Percentiles rank a stretch among this genome's conserved stretches.
Conservation (phyloP, 306 rosid species). For the Ziziphus jujuba region DNA sequence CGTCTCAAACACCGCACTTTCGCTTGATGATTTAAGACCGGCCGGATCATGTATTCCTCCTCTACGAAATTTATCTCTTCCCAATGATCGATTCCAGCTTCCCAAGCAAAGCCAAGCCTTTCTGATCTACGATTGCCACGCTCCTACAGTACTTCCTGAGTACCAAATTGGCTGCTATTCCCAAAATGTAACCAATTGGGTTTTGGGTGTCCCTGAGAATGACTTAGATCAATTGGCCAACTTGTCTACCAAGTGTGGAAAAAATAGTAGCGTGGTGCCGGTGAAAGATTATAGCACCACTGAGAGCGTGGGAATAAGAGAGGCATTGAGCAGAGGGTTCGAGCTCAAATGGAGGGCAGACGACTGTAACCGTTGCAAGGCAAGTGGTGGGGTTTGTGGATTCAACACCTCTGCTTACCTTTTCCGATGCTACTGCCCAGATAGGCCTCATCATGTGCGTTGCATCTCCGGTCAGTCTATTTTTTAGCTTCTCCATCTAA, state of each 20-base stretch:
- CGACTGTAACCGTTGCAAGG: slow-evolving; percentile 28
- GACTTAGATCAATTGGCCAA: background rate
- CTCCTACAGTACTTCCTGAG: background rate
- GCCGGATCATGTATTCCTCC: slow-evolving; percentile 22
- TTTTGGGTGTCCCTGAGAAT: slow-evolving; percentile 35
- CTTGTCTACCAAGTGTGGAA: slow-evolving; percentile 20
- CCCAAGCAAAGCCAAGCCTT: slow-evolving; percentile 11
- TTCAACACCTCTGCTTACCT: background rate
- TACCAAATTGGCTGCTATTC: too few relatives aligned
- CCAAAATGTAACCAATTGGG: slow-evolving; percentile 18
- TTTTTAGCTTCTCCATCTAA: too few relatives aligned
- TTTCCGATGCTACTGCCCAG: slow-evolving; percentile 53
- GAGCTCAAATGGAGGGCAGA: slow-evolving; percentile 43
- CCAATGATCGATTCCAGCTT: background rate
- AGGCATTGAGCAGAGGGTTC: slow-evolving; percentile 48
- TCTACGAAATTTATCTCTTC: slow-evolving; percentile 19
- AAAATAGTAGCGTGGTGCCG: background rate
- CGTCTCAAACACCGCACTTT: slow-evolving; percentile 39
- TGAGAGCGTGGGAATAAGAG: background rate
- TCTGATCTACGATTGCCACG: slow-evolving; percentile 37
- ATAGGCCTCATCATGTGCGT: slow-evolving; percentile 60
- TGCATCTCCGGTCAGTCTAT: too few relatives aligned
- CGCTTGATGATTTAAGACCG: background rate
- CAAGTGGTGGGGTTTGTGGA: slow-evolving; percentile 52
- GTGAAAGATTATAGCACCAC: background rate